Conservation (phyloP, 2,329 filamentous ascomycete genomes). For the Samsoniella hepiali region DNA sequence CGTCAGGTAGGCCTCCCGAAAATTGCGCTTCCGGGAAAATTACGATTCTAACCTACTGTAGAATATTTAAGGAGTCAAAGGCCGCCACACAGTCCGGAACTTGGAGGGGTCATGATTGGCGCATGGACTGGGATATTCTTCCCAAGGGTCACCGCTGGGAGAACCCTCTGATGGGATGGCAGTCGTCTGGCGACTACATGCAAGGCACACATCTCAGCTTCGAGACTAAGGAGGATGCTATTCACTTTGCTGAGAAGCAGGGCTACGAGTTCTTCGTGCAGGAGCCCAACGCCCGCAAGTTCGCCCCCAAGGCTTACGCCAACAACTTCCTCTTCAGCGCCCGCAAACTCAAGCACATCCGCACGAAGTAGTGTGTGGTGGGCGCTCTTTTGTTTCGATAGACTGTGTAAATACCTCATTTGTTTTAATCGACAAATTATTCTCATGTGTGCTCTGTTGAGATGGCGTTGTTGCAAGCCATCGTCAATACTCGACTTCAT, state of each 20-base stretch:
- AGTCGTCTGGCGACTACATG: conserved; percentile 92
- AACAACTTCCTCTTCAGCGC: conserved; percentile 90
- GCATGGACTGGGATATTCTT: conserved; percentile 97
- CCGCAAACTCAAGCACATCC: conserved; percentile 82
- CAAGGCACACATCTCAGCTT: conserved; percentile 91
- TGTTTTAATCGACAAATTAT: background rate
- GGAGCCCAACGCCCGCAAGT: conserved; percentile 85
- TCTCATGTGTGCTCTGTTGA: background rate
- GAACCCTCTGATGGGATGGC: conserved; percentile 98
- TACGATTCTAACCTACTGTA: conserved; percentile 36
- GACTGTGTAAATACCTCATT: conserved; percentile 17
- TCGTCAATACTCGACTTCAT: background rate
- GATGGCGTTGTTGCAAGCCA: no score
- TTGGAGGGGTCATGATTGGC: conserved; percentile 83
- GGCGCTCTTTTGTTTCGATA: background rate
- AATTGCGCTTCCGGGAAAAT: background rate
- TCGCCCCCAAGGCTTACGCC: conserved; percentile 90
- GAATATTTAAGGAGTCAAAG: conserved; percentile 89
- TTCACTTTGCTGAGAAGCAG: conserved; percentile 95
- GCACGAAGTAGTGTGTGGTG: conserved; percentile 62
- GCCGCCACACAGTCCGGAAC: conserved; percentile 93
- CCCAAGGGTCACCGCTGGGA: conserved; percentile 95
- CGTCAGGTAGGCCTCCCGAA: conserved; percentile 65
- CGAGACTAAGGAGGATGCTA: conserved; percentile 89
- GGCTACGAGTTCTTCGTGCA: conserved; percentile 99